Conservation (phyloP, 2,329 filamentous ascomycete species). For the Pyrenophora seminiperda region DNA sequence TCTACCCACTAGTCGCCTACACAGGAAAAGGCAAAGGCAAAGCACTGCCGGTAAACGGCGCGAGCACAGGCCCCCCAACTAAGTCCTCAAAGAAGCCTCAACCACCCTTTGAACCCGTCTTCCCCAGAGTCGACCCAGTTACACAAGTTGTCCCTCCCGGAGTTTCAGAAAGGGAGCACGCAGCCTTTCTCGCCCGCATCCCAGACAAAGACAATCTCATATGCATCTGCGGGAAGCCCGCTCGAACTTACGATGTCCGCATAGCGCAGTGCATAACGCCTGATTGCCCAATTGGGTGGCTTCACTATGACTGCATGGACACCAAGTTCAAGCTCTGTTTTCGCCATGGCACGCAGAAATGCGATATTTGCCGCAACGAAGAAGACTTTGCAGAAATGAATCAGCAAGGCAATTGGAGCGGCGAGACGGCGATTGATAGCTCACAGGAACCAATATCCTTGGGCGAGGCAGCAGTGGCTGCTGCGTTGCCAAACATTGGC, state of each 20-base stretch:
- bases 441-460: not conserved
- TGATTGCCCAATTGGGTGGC: constrained; percentile 23
- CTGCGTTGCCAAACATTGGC: not conserved
- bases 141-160: not conserved
- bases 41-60: not conserved
- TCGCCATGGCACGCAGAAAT: constrained; percentile 13
- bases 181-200: constrained; percentile 1
- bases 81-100: not conserved
- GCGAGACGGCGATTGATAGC: not conserved
- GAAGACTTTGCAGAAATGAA: constrained; percentile 8
- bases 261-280: constrained; percentile 26
- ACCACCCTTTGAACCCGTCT: constrained; percentile 2
- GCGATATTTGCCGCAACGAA: constrained; percentile 16
- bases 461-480: not conserved
- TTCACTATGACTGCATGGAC: constrained; percentile 30
- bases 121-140: constrained; percentile 6
- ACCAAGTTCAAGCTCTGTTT: constrained; percentile 18
- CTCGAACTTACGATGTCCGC: constrained; percentile 2
- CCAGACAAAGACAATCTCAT: constrained; percentile 16
- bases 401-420: not conserved
- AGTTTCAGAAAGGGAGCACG: constrained; percentile 5
- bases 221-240: constrained; percentile 26
- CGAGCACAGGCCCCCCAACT: not conserved
- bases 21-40: not conserved
- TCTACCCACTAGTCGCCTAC: not conserved